Evolutionary conservation across 2,329 filamentous ascomycete species (phyloP).

Genomic region (Talaromyces sp.): DNA sequence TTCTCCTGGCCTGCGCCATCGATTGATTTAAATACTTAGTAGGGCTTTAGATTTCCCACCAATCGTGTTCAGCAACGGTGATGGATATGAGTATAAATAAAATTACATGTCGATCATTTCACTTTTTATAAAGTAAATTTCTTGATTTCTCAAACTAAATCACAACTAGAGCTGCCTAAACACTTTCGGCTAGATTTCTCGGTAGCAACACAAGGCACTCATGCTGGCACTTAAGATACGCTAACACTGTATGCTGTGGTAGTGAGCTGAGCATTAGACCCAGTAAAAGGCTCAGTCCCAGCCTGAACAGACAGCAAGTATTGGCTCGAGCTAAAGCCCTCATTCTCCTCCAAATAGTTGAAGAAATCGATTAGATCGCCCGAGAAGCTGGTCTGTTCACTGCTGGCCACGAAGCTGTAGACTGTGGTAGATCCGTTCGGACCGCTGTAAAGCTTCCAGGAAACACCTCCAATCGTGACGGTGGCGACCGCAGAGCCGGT

Average conservation of each 20-base stretch:
- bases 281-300: conserved; percentile 32
- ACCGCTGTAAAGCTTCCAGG: conserved; percentile 58
- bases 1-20: background rate
- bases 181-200: background rate
- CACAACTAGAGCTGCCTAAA: background rate
- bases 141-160: background rate
- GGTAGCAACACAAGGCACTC: background rate
- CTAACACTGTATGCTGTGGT: conserved; percentile 24
- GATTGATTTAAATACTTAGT: background rate
- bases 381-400: conserved; percentile 46
- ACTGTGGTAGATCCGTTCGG: conserved; percentile 53
- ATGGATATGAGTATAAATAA: background rate
- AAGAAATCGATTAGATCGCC: conserved; percentile 56
- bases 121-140: background rate
- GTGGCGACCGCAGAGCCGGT: conserved; percentile 47
- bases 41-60: background rate
- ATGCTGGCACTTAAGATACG: background rate
- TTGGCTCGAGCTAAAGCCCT: conserved; percentile 36
- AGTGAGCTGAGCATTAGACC: conserved; percentile 20
- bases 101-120: background rate
- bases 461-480: conserved; percentile 46
- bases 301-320: conserved; percentile 47
- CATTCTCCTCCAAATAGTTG: conserved; percentile 45
- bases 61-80: background rate
- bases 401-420: conserved; percentile 53